Conservation (phyloP, 495 filamentous ascomycete species). For the Annulohypoxylon bovei region DNA sequence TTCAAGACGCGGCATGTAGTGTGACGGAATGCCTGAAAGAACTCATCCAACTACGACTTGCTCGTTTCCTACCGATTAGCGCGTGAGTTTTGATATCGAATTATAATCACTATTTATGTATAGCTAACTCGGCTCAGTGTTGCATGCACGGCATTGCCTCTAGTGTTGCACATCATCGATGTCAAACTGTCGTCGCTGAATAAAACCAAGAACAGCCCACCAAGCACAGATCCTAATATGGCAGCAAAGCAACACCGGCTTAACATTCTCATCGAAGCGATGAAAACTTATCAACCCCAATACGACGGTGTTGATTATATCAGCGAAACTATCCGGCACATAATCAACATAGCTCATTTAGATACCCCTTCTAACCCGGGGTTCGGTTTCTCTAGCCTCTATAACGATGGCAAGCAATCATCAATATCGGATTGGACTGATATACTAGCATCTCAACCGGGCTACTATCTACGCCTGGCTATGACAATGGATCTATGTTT, state of each 20-base stretch:
- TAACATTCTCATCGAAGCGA: slow-evolving; percentile 51
- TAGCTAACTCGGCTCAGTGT: slow-evolving; percentile 34
- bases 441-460: slow-evolving; percentile 44
- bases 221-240: slow-evolving; percentile 31
- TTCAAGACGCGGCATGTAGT: slow-evolving; percentile 47
- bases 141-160: slow-evolving; percentile 46
- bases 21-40: slow-evolving; percentile 50
- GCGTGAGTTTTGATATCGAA: slow-evolving; percentile 34
- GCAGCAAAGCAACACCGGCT: slow-evolving; percentile 48
- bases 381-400: slow-evolving; percentile 2
- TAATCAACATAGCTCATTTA: slow-evolving; percentile 46
- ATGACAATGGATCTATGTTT: slow-evolving; percentile 50
- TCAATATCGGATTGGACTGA: slow-evolving; percentile 49
- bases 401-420: slow-evolving; percentile 31
- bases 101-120: background rate
- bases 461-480: slow-evolving; percentile 46
- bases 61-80: slow-evolving; percentile 47
- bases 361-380: slow-evolving; percentile 37
- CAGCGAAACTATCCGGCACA: slow-evolving; percentile 49
- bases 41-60: slow-evolving; percentile 45
- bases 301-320: slow-evolving; percentile 51
- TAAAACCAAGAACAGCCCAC: slow-evolving; percentile 25
- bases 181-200: slow-evolving; percentile 47
- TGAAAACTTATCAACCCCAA: slow-evolving; percentile 51
- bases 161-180: slow-evolving; percentile 49